Base-by-base conservation (phyloP, 371 early-diverging fungal genomes). In the Entomophthora muscae region DNA sequence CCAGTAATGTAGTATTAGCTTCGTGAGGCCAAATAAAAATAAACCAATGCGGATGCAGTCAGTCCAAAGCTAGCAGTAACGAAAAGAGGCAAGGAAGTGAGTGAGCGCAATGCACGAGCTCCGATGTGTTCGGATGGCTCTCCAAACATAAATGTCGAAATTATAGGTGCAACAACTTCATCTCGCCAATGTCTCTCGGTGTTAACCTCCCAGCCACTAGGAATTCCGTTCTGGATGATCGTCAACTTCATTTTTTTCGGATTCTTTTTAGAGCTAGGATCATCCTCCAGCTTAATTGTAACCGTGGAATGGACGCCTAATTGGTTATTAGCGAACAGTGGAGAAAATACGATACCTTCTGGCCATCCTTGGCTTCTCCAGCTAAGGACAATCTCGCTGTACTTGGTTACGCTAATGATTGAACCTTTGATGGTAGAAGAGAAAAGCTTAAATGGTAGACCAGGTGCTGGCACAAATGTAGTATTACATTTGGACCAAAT, bases 371-470 rank as follows among this genome's bases (percentile, higher is more conserved):
- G 29, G 29, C 26, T 29, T 28, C 58, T 57, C 58, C 58, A 57
- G 29, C 26, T 57, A 3, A 57, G 26, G 3, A 29, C 26, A 13
- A 57, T 3, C 21, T 29, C 26, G 22, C 26, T 31, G 58, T 17
- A 31, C 21, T 57, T 57, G 2, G 12, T 31, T 22, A 33, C 61
- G 21, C 42, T 30, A 10, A 61, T 12, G 10, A 61, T 26, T 29
- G 33, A 10, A 3, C 61, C 61, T 13, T 23, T 30, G 26, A 61
- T 61, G 13, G 31, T 31, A 12, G 23, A 7, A 61, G 31, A 32
- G 52, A 61, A 61, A n/a, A 33, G 23, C n/a, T 30, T 61, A 61
- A 61, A 61, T n/a, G 61, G 61, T 5, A 61, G 24, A 23, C 42
- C 42, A 2, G 61, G 61, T 51, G 52, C 62, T 53, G 62, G 27